Evolutionary conservation across 2,329 filamentous ascomycete genomes (phyloP), one percentile per base, ranked within the genome.

Genomic region (Tolypocladium cylindrosporum): DNA sequence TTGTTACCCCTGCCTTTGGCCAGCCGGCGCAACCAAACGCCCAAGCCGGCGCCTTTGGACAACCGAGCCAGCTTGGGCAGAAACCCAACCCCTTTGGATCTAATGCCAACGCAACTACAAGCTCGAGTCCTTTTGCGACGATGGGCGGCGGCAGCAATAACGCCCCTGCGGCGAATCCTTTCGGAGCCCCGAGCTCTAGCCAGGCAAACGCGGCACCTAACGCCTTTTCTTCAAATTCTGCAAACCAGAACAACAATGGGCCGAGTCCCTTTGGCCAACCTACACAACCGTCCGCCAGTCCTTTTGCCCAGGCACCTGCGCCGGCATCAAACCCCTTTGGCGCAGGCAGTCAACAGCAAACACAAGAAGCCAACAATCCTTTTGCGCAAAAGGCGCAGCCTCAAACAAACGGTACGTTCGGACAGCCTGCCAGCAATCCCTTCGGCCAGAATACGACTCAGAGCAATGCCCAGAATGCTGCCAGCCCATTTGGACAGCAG

Each of bases 51-150:
- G 65, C 64, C 3, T 72, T 72, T 60, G 70, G 69, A 14, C 75
- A 75, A 55, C 61, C 71, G 1, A 68, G 68, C 41, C 66, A 72
- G 40, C 63, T 75, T 40, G 74, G 74, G 3, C 67, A 71, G 56
- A 72, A 71, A 42, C 62, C 71, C 10, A 78, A 70, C 56, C 72
- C 73, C 3, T 77, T 77, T 56, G 74, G 55, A 9, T 41, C 58
- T 27, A 55, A 58, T 41, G 53, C 57, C 27, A 58, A 54, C 8
- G 58, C 62, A 34, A 50, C 59, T 36, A 45, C 65, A 10, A 67
- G 60, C 36, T 16, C 61, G 7, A 59, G 58, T 50, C 66, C 69
- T 11, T 71, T 71, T 61, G 67, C 62, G 10, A 55, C 62, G 31
- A 55, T 61, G 11, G 57, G 58, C 50, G 60, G 54, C 57, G 55